Percentiles rank a stretch among this genome's conserved stretches.
Evolutionary conservation across 179 eudicot species (phyloP).

Genomic region (Silene noctiflora): DNA sequence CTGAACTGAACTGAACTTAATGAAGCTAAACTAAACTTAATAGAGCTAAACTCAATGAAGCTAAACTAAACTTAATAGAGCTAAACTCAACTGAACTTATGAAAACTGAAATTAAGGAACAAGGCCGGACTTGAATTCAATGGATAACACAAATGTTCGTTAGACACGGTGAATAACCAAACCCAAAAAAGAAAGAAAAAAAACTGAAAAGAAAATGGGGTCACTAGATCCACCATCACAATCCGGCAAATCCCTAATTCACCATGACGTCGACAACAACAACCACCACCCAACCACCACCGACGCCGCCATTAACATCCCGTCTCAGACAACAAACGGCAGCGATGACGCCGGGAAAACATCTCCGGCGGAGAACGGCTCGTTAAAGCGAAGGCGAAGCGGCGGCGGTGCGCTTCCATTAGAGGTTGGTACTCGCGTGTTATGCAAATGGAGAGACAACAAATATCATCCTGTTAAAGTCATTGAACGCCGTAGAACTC

Average conservation of each 20-base stretch:
- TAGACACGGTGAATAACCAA: too few species aligned
- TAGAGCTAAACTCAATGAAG: too few species aligned
- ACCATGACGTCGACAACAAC: slow-evolving; percentile 32
- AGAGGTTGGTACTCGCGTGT: slow-evolving; percentile 89
- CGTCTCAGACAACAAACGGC: slow-evolving; percentile 25
- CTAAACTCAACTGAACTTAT: too few species aligned
- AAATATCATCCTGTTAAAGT: slow-evolving; percentile 84
- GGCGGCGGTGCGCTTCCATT: slow-evolving; percentile 44
- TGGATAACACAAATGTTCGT: too few species aligned
- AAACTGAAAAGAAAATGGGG: slow-evolving; percentile 38
- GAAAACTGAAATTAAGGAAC: too few species aligned
- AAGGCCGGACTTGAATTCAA: too few species aligned
- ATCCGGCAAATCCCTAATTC: slow-evolving; percentile 41
- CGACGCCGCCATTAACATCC: slow-evolving; percentile 1
- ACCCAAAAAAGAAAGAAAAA: slow-evolving; percentile 31
- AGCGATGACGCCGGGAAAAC: slow-evolving; percentile 22
- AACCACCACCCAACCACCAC: slow-evolving; percentile 13
- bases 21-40: too few species aligned
- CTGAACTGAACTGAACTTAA: too few species aligned
- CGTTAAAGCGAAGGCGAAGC: slow-evolving; percentile 35
- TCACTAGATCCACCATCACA: slow-evolving; percentile 56
- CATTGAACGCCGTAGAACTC: slow-evolving; percentile 64
- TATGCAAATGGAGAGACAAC: slow-evolving; percentile 82
- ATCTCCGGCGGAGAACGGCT: slow-evolving; percentile 31
- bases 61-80: too few species aligned